Evolutionary conservation across 768 basidiomycete genomes (phyloP), one percentile per base, ranked within the genome.

Genomic region (Mycena latifolia): DNA sequence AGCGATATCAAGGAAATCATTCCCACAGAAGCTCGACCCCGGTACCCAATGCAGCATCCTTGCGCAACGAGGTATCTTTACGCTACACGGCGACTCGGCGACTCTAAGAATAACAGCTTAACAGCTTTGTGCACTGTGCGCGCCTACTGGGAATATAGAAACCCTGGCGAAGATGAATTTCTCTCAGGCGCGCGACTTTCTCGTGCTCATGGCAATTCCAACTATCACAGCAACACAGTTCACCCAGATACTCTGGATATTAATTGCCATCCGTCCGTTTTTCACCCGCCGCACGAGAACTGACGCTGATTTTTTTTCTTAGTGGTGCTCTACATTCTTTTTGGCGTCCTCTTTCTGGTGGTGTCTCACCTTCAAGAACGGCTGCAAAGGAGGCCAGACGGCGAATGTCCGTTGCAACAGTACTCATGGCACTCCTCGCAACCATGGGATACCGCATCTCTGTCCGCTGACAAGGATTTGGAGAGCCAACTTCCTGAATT

Each of bases 251-350:
- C 59, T 69, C 45, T 56, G 63, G 45, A 63, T 69, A 14, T 63
- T 69, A 24, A 53, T 33, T 28, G 60, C 61, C 50, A 66, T 69
- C 7, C 31, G 68, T 69, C 15, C 11, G 67, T 50, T 8, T 17
- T 39, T 27, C 18, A 1, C 33, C 33, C 14, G n/a, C 35, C 18
- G 5, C 33, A n/a, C 5, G 9, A 35, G 33, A 35, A 14, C 41
- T 57, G 22, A 8, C 20, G 9, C 50, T 52, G 33, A 56, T 27
- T 15, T 46, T 33, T n/a, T n/a, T n/a, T n/a, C n/a, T 24, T 18
- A 69, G 68, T 69, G 64, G 56, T 69, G 24, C 68, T 69, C 29
- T 69, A 69, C 64, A 66, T 69, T 50, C 60, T 69, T 43, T 69
- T 69, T 20, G 64, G 45, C 20, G 27, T 69, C 22, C 61, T 69